phyloP scores from a whole-genome alignment of 2,329 filamentous ascomycete species.

The Colletotrichum sansevieriae region DNA sequence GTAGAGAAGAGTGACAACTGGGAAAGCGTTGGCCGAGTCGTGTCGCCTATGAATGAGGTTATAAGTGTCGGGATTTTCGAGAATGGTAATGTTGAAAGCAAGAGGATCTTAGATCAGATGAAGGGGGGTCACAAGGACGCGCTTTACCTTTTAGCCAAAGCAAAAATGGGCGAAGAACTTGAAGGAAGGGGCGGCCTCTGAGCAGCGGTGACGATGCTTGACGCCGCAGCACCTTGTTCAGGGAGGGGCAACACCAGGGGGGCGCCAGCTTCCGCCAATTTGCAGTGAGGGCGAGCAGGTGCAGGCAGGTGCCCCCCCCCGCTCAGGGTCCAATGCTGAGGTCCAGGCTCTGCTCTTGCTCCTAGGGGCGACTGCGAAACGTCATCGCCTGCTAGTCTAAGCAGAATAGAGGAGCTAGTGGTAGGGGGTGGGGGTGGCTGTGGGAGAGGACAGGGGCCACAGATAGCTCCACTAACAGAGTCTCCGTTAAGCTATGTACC shows the following conservation, averaged over 20 bases:
- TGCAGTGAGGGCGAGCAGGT: conserved; percentile 10
- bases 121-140: conserved; percentile 38
- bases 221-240: conserved; percentile 22
- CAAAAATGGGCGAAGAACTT: not conserved
- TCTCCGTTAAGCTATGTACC: conserved; percentile 23
- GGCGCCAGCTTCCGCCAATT: not conserved
- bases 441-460: not conserved
- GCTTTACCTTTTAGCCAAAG: conserved; percentile 34
- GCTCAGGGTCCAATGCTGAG: conserved; percentile 23
- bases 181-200: conserved; percentile 33
- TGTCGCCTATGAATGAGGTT: conserved; percentile 26
- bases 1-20: not conserved
- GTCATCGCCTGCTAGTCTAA: conserved; percentile 32
- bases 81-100: conserved; percentile 25
- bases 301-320: conserved; percentile 26
- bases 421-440: conserved; percentile 35
- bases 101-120: conserved; percentile 25
- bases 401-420: conserved; percentile 22
- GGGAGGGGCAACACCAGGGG: conserved; percentile 19
- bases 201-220: conserved; percentile 35
- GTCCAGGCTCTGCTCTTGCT: not conserved
- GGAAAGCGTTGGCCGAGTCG: not conserved
- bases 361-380: conserved; percentile 33
- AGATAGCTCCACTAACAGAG: conserved; percentile 2
- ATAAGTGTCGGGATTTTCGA: conserved; percentile 15